These are phyloP conservation scores for Pholiota adiposa DNA, from an alignment of 1,284 basidiomycete species.

Conservation along the genomic window DNA sequence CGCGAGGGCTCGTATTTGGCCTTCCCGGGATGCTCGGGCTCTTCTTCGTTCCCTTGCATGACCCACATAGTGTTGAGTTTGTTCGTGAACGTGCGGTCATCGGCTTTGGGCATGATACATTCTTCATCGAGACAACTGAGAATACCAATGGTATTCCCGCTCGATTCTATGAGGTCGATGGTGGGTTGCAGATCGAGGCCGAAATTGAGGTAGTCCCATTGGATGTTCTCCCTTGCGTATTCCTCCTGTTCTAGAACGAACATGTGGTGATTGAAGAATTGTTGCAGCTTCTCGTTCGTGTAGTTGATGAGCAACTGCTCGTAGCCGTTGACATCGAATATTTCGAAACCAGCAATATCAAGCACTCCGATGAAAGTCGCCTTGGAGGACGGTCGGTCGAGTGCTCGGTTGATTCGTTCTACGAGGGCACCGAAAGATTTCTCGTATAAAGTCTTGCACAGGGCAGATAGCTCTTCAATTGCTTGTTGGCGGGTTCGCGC, in stretches of 20 bases:
- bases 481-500: slow-evolving; percentile 93
- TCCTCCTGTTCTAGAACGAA: slow-evolving; percentile 99
- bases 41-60: slow-evolving; percentile 48
- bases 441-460: slow-evolving; percentile 98
- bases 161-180: slow-evolving; percentile 95
- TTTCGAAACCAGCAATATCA: slow-evolving; percentile 99
- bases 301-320: slow-evolving; percentile 99
- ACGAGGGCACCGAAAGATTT: slow-evolving; percentile 95
- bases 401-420: slow-evolving; percentile 92
- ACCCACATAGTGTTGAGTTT: slow-evolving; percentile 84
- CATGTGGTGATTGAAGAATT: slow-evolving; percentile 99
- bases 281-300: slow-evolving; percentile 96
- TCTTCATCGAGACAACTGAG: slow-evolving; percentile 96
- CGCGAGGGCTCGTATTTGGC: slow-evolving; percentile 87
- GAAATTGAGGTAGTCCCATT: slow-evolving; percentile 99
- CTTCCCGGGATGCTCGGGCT: slow-evolving; percentile 72
- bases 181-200: slow-evolving; percentile 98
- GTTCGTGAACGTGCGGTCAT: slow-evolving; percentile 93
- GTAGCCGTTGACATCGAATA: slow-evolving; percentile 90
- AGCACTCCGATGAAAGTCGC: slow-evolving; percentile 98
- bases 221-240: slow-evolving; percentile 95
- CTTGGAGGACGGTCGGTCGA: slow-evolving; percentile 92
- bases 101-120: slow-evolving; percentile 99
- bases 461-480: slow-evolving; percentile 87
- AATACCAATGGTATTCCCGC: slow-evolving; percentile 81